Base-by-base conservation (phyloP, 2,329 filamentous ascomycete species). In the Drechmeria coniospora region DNA sequence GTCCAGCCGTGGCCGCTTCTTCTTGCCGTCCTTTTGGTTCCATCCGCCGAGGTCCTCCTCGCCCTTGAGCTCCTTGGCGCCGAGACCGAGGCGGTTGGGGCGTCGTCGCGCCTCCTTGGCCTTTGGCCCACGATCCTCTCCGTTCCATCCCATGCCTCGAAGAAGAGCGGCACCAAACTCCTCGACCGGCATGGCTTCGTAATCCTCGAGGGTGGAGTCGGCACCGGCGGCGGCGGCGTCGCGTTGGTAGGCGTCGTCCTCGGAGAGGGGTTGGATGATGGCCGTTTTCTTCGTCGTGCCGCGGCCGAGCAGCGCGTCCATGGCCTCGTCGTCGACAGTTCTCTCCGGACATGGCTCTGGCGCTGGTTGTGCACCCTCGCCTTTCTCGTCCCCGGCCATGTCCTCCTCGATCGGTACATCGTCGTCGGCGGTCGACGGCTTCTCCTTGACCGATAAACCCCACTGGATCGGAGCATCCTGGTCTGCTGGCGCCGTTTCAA, bases 111-210 rank as follows among this genome's bases (percentile, higher is more conserved):
- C 75, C 20, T 74, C 62, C 38, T 79, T 79, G 5, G 56, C 50
- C 25, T 54, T 62, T 3, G 59, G 51, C 2, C 62, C 65, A 25
- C 61, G 55, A 35, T 64, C 59, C 30, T 73, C 68, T 51, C 56
- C 77, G 60, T 94, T 84, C 86, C 87, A 94, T 7, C 90, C 90
- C 80, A 95, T 94, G 8, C 86, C 84, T 18, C 86, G 74, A 20
- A 98, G 64, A 37, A 95, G 63, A 1, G 86, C 84, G 12, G 84
- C 79, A 6, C 90, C 90, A 39, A 95, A 98, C 42, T 94, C 84
- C 40, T 94, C 87, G 11, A 95, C 83, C 0, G 90, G 87, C 35
- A 93, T 78, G 9, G 78, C 74, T 32, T 79, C 77, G 54, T 95
- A 95, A 43, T 90, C 82, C 19, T 81, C 79, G 12, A 92, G 58